These are phyloP conservation scores for Cyclanthera cordifolia DNA, from an alignment of 306 rosid species.

Conservation along the genomic window DNA sequence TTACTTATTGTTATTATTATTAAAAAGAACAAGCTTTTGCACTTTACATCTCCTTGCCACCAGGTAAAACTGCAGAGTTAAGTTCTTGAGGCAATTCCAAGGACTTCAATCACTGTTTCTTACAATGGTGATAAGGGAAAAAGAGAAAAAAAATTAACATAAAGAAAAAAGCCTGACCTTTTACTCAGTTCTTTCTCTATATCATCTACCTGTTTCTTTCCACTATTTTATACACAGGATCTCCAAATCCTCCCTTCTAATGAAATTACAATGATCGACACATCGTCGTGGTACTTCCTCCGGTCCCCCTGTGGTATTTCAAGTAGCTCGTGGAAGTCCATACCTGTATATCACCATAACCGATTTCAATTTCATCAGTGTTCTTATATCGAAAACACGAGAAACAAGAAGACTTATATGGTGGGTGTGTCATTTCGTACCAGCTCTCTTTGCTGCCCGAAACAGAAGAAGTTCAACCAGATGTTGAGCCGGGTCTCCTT, in stretches of 20 bases:
- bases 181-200: conserved; percentile 28
- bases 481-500: conserved; percentile 97
- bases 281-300: conserved; percentile 91
- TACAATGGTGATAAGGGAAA: conserved; percentile 34
- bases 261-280: conserved; percentile 91
- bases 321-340: conserved; percentile 87
- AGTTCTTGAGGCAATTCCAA: neutral
- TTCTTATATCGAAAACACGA: neutral
- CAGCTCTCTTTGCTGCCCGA: conserved; percentile 95
- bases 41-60: conserved; percentile 62
- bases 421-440: conserved; percentile 20
- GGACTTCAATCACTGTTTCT: neutral
- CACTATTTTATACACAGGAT: conserved; percentile 59
- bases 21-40: conserved; percentile 52
- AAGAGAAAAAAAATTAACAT: conserved; percentile 24
- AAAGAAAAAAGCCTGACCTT: conserved; percentile 43
- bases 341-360: conserved; percentile 44
- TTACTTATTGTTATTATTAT: conserved; percentile 20
- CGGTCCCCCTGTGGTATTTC: conserved; percentile 94
- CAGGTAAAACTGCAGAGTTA: neutral
- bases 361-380: neutral
- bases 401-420: neutral
- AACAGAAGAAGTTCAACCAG: conserved; percentile 82
- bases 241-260: conserved; percentile 99
- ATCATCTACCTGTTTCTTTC: conserved; percentile 6